phyloP scores from a whole-genome alignment of 2,329 filamentous ascomycete species.

The Cercospora nicotianae region DNA sequence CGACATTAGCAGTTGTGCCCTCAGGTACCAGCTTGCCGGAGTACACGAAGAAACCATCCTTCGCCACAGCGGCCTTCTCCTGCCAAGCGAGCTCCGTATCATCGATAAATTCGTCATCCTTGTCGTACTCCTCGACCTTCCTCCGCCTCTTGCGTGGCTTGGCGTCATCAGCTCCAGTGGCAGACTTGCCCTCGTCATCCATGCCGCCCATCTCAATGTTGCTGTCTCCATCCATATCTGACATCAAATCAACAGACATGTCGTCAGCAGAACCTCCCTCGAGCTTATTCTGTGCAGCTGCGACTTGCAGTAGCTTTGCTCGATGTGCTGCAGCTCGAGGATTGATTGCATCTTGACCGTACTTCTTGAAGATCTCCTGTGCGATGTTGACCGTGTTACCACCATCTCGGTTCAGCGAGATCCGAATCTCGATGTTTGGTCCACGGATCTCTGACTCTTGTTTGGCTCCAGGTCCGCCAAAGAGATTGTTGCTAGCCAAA shows the following conservation, averaged over 20 bases:
- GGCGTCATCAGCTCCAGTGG: conserved; percentile 63
- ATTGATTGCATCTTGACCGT: conserved; percentile 91
- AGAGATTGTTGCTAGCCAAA: conserved; percentile 61
- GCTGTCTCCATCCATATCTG: conserved; percentile 69
- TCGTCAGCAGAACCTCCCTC: conserved; percentile 76
- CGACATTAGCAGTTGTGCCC: conserved; percentile 61
- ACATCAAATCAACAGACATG: conserved; percentile 71
- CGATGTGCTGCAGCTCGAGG: conserved; percentile 86
- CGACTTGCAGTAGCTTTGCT: conserved; percentile 83
- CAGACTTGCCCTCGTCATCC: conserved; percentile 60
- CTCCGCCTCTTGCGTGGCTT: conserved; percentile 80
- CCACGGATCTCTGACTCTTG: conserved; percentile 46
- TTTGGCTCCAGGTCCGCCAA: conserved; percentile 54
- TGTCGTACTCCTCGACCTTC: conserved; percentile 67
- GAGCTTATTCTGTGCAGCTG: conserved; percentile 80
- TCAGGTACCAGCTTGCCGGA: conserved; percentile 87
- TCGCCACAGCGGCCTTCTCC: conserved; percentile 87
- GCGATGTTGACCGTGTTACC: conserved; percentile 97
- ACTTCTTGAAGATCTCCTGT: conserved; percentile 86
- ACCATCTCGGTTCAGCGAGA: conserved; percentile 75
- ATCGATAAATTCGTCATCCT: conserved; percentile 71
- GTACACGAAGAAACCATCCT: conserved; percentile 98
- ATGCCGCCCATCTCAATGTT: conserved; percentile 84
- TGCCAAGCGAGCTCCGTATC: conserved; percentile 96
- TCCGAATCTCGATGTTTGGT: conserved; percentile 81